Evolutionary conservation across 1,284 basidiomycete genomes (phyloP), one percentile per base, ranked within the genome.

Genomic region (Cutaneotrichosporon cavernicola): DNA sequence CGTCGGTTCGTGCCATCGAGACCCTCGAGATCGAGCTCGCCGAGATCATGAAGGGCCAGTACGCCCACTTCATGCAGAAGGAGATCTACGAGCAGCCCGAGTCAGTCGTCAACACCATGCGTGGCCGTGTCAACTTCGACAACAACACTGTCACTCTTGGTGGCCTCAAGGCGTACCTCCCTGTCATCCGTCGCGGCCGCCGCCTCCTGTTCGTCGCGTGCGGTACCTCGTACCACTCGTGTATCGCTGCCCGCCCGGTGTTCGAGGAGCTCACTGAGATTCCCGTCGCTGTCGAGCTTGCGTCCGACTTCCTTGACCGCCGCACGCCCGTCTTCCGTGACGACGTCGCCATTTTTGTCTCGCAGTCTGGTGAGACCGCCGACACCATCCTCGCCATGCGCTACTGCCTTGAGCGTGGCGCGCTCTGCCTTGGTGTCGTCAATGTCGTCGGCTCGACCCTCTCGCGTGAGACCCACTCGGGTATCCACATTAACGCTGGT

Each of bases 31-130:
- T 99, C 75, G 97, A 99, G 82, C 88, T 99, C 58, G 97, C 96
- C 43, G 97, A 97, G 75, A 99, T 99, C 84, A 99, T 99, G 97
- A 99, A 99, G 87, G 97, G 97, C 79, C 92, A 94, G 81, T 99
- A 97, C 80, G 92, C 96, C 80, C 95, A 97, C 82, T 99, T 99
- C 82, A 99, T 99, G 97, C 96, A 99, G 82, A 99, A 99, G 85
- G 97, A 99, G 82, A 99, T 99, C 77, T 99, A 97, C 86, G 97
- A 99, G 81, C 97, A 99, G 83, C 97, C 96, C 66, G 97, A 99
- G 79, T 97, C 94, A 56, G 97, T 99, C 72, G 93, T 99, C 82
- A 99, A 99, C 87, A 99, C 97, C 60, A 99, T 99, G 97, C 92
- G 97, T 87, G 97, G 97, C 69, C 92, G 97, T 74, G 92, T 99